Evolutionary conservation across 345 rosid species (phyloP).

Genomic region (Linum trigynum): DNA sequence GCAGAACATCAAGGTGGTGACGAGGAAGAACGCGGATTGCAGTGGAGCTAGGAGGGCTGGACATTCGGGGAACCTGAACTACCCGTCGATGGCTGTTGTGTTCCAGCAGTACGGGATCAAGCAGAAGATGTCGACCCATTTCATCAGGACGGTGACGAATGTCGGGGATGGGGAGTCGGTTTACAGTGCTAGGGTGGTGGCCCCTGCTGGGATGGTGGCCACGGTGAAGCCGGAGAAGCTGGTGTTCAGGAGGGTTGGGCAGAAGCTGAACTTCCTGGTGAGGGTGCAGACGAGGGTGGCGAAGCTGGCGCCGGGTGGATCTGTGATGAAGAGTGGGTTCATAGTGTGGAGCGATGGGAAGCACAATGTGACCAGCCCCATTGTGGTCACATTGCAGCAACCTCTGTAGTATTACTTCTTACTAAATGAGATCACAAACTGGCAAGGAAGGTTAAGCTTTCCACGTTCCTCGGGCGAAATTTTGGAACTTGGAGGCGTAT

Average conservation of each 20-base stretch:
- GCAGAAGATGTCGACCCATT: conserved; percentile 22
- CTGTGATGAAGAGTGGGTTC: conserved; percentile 19
- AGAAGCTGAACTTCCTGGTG: conserved; percentile 26
- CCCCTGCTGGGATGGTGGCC: conserved; percentile 10
- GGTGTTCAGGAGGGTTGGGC: conserved; percentile 22
- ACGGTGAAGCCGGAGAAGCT: conserved; percentile 25
- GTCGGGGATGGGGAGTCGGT: conserved; percentile 21
- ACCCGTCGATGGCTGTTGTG: conserved; percentile 24
- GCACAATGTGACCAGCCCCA: conserved; percentile 20
- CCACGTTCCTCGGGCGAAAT: no score
- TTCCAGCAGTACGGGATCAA: conserved; percentile 21
- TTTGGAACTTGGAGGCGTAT: no score
- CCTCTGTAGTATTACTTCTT: conserved; percentile 35
- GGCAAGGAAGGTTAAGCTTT: no score
- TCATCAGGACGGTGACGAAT: conserved; percentile 25
- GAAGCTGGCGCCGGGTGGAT: conserved; percentile 21
- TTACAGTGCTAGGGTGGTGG: conserved; percentile 13
- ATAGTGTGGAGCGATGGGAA: conserved; percentile 25
- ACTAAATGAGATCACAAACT: no score
- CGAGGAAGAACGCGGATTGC: conserved; percentile 25
- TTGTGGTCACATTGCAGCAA: conserved; percentile 77
- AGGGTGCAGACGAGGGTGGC: conserved; percentile 10
- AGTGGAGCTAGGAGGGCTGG: conserved; percentile 26
- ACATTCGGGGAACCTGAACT: conserved; percentile 26
- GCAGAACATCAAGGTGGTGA: conserved; percentile 13